These are phyloP conservation scores for Homolaphlyctis polyrhiza DNA, from an alignment of 371 early-diverging fungal species.

Conservation along the genomic window DNA sequence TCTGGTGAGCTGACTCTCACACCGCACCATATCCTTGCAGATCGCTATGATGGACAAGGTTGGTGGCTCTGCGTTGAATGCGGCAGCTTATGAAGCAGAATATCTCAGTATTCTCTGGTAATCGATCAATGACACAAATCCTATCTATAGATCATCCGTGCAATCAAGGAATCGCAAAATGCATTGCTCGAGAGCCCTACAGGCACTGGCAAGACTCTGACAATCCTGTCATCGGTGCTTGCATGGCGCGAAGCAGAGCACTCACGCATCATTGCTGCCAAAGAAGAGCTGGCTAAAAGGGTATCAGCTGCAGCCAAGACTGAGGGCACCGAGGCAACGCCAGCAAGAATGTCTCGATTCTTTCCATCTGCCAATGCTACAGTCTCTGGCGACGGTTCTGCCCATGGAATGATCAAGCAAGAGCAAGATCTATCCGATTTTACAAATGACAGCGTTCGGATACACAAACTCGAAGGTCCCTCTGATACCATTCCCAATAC, in stretches of 20 bases:
- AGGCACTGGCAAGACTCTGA: conserved; percentile 50
- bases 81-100: not conserved
- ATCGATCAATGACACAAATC: not conserved
- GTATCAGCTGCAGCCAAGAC: not conserved
- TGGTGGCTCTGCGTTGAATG: not conserved
- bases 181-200: conserved; percentile 43
- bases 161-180: conserved; percentile 10
- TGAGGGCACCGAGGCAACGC: not conserved
- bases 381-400: no score
- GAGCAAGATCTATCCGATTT: no score
- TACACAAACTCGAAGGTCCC: no score
- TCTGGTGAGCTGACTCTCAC: no score
- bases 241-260: conserved; percentile 25
- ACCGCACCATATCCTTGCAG: no score
- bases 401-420: no score
- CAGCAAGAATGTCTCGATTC: not conserved
- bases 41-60: not conserved
- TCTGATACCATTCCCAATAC: no score
- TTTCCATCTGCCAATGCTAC: not conserved
- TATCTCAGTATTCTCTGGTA: not conserved
- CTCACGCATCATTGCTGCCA: not conserved
- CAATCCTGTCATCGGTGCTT: conserved; percentile 33
- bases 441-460: no score
- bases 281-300: not conserved
- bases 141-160: conserved; percentile 1